Percentiles rank a stretch among this genome's conserved stretches.
Conservation (phyloP, 2,329 filamentous ascomycete species). For the Diplodia mutila region DNA sequence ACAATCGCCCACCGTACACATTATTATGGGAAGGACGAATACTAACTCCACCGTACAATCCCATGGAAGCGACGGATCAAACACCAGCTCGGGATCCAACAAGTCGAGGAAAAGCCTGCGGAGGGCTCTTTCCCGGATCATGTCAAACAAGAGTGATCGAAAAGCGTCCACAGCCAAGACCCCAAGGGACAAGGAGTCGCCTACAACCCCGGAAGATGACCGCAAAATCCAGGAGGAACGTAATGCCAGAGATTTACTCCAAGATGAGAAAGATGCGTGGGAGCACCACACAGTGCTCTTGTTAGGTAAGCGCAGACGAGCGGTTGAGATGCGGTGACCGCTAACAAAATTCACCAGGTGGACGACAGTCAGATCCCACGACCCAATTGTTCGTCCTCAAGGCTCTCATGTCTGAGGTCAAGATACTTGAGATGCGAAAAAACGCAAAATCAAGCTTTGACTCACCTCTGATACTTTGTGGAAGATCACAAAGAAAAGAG, state of each 20-base stretch:
- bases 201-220: not conserved
- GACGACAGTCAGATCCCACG: not conserved
- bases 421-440: not conserved
- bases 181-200: not conserved
- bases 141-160: not conserved
- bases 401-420: not conserved
- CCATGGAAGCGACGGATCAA: not conserved
- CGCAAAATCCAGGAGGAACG: not conserved
- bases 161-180: not conserved
- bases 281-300: not conserved
- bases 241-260: not conserved
- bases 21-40: not conserved
- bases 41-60: not conserved
- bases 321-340: not conserved
- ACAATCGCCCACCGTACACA: not conserved
- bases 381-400: not conserved
- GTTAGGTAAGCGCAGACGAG: not conserved
- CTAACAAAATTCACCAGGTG: not conserved
- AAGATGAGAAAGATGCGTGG: not conserved
- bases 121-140: not conserved
- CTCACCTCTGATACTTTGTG: not conserved
- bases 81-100: not conserved
- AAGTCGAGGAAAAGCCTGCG: not conserved
- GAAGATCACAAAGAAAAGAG: not conserved
- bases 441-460: not conserved